These are phyloP conservation scores for Vitis labrusca DNA, from an alignment of 164 flowering plant species.

Conservation along the genomic window DNA sequence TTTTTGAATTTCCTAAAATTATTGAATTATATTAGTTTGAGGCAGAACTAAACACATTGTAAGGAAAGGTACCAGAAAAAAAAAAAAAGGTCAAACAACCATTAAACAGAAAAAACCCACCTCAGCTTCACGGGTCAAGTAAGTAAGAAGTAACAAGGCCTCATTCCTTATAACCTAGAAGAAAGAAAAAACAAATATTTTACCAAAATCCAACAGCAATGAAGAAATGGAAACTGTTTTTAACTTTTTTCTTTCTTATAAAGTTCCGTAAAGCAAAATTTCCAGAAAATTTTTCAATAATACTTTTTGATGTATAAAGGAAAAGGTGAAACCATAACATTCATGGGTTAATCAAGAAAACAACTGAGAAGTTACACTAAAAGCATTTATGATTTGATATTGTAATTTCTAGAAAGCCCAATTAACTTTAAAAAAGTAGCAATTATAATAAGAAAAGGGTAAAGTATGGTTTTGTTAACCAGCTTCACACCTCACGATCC, in stretches of 20 bases:
- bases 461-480: conserved; percentile 7
- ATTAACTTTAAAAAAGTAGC: too few relatives aligned
- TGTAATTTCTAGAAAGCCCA: too few relatives aligned
- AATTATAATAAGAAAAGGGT: too few relatives aligned
- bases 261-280: too few relatives aligned
- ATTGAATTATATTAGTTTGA: conserved; percentile 4
- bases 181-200: conserved; percentile 13
- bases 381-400: too few relatives aligned
- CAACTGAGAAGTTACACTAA: too few relatives aligned
- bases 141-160: conserved; percentile 90
- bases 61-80: conserved; percentile 2
- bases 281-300: too few relatives aligned
- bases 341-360: too few relatives aligned
- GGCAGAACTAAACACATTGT: background rate
- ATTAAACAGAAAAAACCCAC: conserved; percentile 31
- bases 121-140: conserved; percentile 97
- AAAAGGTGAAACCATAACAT: too few relatives aligned
- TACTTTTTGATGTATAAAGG: too few relatives aligned
- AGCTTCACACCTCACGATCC: conserved; percentile 85
- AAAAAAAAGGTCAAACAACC: background rate
- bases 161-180: conserved; percentile 91
- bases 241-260: too few relatives aligned
- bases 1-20: conserved; percentile 90
- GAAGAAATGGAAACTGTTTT: background rate
- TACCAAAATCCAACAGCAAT: background rate